Evolutionary conservation across 352 stramenopile genomes (phyloP).

Genomic region (Phytophthora sp.): DNA sequence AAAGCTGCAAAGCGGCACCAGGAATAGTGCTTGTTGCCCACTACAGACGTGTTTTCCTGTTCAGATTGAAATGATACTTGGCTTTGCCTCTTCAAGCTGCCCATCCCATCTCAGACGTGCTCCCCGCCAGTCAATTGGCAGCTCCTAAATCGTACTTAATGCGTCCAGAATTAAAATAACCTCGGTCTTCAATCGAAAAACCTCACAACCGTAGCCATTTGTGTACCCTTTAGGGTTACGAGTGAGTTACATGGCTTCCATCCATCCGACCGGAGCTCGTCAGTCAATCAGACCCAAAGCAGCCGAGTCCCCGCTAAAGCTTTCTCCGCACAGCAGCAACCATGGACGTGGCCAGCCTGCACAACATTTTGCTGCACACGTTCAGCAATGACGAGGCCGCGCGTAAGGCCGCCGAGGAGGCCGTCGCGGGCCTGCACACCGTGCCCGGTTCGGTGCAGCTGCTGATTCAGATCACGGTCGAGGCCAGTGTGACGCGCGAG

Average conservation of each 20-base stretch:
- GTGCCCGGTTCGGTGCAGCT: conserved; percentile 79
- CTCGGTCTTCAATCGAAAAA: conserved; percentile 20
- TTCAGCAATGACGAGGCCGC: conserved; percentile 80
- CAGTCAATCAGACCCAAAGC: conserved; percentile 37
- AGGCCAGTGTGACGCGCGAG: conserved; percentile 71
- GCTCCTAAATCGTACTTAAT: conserved; percentile 12
- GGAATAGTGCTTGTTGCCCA: no score
- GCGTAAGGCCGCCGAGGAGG: conserved; percentile 77
- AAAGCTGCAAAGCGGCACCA: no score
- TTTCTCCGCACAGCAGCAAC: conserved; percentile 17
- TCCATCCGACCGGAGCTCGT: conserved; percentile 36
- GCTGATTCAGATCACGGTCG: conserved; percentile 83
- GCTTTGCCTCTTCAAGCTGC: not conserved
- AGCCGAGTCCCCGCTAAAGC: conserved; percentile 20
- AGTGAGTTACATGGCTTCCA: conserved; percentile 33
- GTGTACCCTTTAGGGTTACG: conserved; percentile 14
- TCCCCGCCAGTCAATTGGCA: conserved; percentile 40
- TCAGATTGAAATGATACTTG: no score
- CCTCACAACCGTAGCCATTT: conserved; percentile 19
- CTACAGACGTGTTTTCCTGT: no score
- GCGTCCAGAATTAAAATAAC: conserved; percentile 2
- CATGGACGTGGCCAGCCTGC: conserved; percentile 90
- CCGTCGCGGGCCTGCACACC: conserved; percentile 77
- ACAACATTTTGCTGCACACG: conserved; percentile 90
- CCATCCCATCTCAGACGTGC: conserved; percentile 20